Percentiles rank a stretch among this genome's conserved stretches.
phyloP scores from a whole-genome alignment of 768 basidiomycete genomes.

The Rhodotorula taiwanensis region DNA sequence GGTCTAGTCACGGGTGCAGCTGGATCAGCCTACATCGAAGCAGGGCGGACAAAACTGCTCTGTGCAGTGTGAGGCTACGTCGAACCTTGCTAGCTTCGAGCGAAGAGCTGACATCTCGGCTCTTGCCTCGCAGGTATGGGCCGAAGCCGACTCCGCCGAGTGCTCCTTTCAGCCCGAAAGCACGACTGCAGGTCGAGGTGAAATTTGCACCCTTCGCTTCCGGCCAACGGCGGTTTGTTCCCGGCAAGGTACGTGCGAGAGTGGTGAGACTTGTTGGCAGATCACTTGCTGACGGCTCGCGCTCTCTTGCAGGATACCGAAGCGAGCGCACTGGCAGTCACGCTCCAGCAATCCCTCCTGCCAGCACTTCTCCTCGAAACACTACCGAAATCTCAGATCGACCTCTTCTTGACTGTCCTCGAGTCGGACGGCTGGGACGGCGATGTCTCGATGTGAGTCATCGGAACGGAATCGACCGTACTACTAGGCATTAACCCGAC shows the following conservation, averaged over 20 bases:
- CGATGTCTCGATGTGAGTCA: conserved; percentile 51
- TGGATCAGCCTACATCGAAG: conserved; percentile 95
- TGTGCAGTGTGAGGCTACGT: conserved; percentile 74
- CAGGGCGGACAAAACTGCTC: conserved; percentile 81
- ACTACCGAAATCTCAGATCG: conserved; percentile 89
- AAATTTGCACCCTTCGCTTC: conserved; percentile 95
- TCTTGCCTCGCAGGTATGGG: conserved; percentile 65
- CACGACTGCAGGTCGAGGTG: conserved; percentile 85
- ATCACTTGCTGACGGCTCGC: not conserved
- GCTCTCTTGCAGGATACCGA: conserved; percentile 69
- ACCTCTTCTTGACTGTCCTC: conserved; percentile 80
- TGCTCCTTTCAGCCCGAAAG: conserved; percentile 55
- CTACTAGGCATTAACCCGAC: conserved; percentile 2
- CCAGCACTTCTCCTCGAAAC: conserved; percentile 79
- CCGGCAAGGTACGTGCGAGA: conserved; percentile 62
- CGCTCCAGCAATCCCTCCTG: conserved; percentile 75
- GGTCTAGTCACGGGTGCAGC: conserved; percentile 89
- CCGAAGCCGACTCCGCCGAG: conserved; percentile 49
- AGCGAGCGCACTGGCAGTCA: conserved; percentile 72
- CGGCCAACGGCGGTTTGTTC: conserved; percentile 59
- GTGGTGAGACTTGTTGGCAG: not conserved
- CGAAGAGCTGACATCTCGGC: not conserved
- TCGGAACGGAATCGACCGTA: too few relatives aligned
- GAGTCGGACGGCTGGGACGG: conserved; percentile 88
- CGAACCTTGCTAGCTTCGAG: conserved; percentile 12